Percentiles rank a stretch among this genome's conserved stretches.
These are phyloP conservation scores for Trichoderma sp. DNA, from an alignment of 2,329 filamentous ascomycete genomes.

Conservation along the genomic window DNA sequence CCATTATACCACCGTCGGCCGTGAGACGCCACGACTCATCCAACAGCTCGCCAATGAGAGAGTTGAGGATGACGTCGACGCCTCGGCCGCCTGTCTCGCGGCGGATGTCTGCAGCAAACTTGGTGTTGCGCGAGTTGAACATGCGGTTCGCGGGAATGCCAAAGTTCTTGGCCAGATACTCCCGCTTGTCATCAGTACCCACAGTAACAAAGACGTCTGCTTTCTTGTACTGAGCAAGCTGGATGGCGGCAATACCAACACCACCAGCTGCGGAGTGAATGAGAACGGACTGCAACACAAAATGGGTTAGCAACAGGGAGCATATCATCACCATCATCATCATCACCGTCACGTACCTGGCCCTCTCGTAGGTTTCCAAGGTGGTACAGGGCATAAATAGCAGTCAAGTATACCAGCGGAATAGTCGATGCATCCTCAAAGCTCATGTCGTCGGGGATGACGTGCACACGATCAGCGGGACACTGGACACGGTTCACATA, in stretches of 20 bases:
- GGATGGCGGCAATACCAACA: slow-evolving; percentile 39
- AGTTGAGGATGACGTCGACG: slow-evolving; percentile 33
- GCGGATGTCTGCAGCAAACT: slow-evolving; percentile 29
- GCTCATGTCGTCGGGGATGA: slow-evolving; percentile 31
- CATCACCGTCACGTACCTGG: slow-evolving; percentile 17
- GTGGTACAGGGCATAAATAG: neutral
- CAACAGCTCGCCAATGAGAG: neutral
- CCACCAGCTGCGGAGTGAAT: slow-evolving; percentile 41
- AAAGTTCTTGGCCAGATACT: slow-evolving; percentile 28
- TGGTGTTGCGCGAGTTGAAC: slow-evolving; percentile 32
- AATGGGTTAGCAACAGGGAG: too few species aligned
- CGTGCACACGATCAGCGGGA: neutral
- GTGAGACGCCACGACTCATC: neutral
- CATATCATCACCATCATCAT: too few species aligned
- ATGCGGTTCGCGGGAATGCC: slow-evolving; percentile 39
- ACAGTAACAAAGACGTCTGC: slow-evolving; percentile 27
- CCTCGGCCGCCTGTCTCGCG: neutral
- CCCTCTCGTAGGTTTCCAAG: neutral
- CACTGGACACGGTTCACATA: neutral
- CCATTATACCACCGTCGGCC: slow-evolving; percentile 6
- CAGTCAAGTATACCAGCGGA: slow-evolving; percentile 31
- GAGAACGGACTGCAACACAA: slow-evolving; percentile 33
- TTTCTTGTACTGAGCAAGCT: slow-evolving; percentile 33
- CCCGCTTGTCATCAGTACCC: neutral
- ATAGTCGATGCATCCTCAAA: slow-evolving; percentile 42